Evolutionary conservation across 2,329 filamentous ascomycete genomes (phyloP).

Genomic region (Epichloe sp.): DNA sequence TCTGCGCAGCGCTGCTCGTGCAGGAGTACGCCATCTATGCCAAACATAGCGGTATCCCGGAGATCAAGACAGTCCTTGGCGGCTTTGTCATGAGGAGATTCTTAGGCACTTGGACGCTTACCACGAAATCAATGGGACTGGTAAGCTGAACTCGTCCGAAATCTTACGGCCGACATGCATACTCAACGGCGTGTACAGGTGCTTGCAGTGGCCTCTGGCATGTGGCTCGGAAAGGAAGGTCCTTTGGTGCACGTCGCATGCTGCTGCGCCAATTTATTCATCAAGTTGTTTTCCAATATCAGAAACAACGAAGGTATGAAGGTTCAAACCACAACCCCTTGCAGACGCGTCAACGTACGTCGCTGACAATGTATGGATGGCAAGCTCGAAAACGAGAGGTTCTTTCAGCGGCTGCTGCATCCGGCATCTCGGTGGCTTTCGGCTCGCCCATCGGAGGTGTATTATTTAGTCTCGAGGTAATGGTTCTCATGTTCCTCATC

Average conservation of each 20-base stretch:
- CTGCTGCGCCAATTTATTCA: constrained; percentile 88
- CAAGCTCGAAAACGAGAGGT: constrained; percentile 84
- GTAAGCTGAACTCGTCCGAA: constrained; percentile 31
- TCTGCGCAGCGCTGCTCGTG: constrained; percentile 65
- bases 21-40: constrained; percentile 76
- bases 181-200: constrained; percentile 37
- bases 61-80: constrained; percentile 92
- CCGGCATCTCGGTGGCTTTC: constrained; percentile 88
- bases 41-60: constrained; percentile 89
- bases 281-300: constrained; percentile 71
- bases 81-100: constrained; percentile 87
- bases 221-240: constrained; percentile 96
- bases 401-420: constrained; percentile 80
- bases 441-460: constrained; percentile 90
- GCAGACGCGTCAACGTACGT: not conserved
- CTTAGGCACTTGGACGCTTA: constrained; percentile 74
- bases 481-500: constrained; percentile 5
- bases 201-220: constrained; percentile 79
- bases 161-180: not conserved
- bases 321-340: not conserved
- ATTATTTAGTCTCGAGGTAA: constrained; percentile 82
- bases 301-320: constrained; percentile 69
- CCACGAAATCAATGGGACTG: constrained; percentile 80
- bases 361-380: not conserved
- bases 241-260: constrained; percentile 92